A percentile compares a stretch with the other conserved stretches of the same genome.
These are phyloP conservation scores for Aspergillus udagawae DNA, from an alignment of 2,329 filamentous ascomycete genomes.

Conservation along the genomic window DNA sequence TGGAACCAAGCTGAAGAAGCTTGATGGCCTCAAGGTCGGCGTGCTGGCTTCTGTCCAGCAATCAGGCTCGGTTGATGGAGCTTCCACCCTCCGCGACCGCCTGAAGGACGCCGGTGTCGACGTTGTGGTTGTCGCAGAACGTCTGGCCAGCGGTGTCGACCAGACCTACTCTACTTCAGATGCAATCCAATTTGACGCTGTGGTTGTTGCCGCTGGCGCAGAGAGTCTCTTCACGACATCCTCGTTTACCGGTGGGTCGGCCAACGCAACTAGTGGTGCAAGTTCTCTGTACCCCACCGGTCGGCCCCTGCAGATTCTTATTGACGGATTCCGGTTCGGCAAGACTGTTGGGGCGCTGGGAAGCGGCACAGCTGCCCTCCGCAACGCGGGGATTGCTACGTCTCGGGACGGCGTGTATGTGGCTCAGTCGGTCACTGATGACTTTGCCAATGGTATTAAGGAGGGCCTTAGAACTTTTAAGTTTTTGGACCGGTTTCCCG, in stretches of 20 bases:
- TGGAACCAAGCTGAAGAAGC: conserved; percentile 53
- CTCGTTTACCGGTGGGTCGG: conserved; percentile 15
- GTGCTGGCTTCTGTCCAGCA: conserved; percentile 52
- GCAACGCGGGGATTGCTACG: conserved; percentile 42
- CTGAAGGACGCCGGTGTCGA: conserved; percentile 46
- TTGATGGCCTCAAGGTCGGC: conserved; percentile 62
- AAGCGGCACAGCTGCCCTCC: conserved; percentile 35
- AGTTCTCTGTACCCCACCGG: conserved; percentile 61
- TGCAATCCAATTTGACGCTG: conserved; percentile 42
- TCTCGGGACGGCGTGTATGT: conserved; percentile 35
- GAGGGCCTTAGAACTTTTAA: conserved; percentile 61
- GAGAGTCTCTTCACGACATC: conserved; percentile 47
- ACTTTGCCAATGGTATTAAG: conserved; percentile 47
- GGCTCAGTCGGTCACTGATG: conserved; percentile 27
- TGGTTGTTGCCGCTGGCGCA: conserved; percentile 57
- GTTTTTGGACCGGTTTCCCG: conserved; percentile 61
- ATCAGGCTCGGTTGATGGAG: conserved; percentile 46
- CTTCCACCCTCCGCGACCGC: conserved; percentile 47
- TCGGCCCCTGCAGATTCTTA: conserved; percentile 60
- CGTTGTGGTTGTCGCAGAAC: conserved; percentile 59
- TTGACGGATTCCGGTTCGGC: conserved; percentile 62
- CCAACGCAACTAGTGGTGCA: conserved; percentile 34
- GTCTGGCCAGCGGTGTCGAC: conserved; percentile 52
- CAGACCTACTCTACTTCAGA: conserved; percentile 64
- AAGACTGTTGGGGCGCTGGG: conserved; percentile 65